Percentiles rank a stretch among this genome's conserved stretches.
Evolutionary conservation across 169 alveolate species (phyloP).

Genomic region (Cryptosporidium parvum): DNA sequence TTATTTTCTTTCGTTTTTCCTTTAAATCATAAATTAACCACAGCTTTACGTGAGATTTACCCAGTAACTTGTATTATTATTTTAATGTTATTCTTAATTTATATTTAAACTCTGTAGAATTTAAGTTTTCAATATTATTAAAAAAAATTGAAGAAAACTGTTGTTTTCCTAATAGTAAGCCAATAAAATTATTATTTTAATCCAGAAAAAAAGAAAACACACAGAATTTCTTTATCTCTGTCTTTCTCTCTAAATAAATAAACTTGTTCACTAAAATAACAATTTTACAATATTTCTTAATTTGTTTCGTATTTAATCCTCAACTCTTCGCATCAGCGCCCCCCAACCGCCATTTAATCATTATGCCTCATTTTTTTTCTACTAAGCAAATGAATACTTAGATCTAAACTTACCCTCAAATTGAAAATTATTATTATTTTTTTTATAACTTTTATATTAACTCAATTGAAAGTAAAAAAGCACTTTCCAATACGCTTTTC

Average conservation of each 20-base stretch:
- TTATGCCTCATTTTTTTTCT: background rate
- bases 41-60: background rate
- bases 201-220: background rate
- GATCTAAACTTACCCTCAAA: background rate
- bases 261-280: background rate
- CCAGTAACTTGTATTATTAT: background rate
- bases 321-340: background rate
- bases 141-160: too few species aligned
- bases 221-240: too few species aligned
- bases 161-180: background rate
- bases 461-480: too few species aligned
- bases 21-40: background rate
- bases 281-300: background rate
- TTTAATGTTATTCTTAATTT: too few species aligned
- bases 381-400: background rate
- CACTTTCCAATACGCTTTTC: too few species aligned
- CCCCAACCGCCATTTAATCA: slow-evolving; percentile 5
- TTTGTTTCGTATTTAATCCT: background rate
- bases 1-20: background rate
- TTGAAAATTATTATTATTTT: background rate
- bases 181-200: background rate
- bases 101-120: background rate
- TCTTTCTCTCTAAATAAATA: background rate
- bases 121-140: background rate
- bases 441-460: too few species aligned